Evolutionary conservation across 2,329 filamentous ascomycete genomes (phyloP), one percentile per base, ranked within the genome.

Genomic region (Beauveria sp.): DNA sequence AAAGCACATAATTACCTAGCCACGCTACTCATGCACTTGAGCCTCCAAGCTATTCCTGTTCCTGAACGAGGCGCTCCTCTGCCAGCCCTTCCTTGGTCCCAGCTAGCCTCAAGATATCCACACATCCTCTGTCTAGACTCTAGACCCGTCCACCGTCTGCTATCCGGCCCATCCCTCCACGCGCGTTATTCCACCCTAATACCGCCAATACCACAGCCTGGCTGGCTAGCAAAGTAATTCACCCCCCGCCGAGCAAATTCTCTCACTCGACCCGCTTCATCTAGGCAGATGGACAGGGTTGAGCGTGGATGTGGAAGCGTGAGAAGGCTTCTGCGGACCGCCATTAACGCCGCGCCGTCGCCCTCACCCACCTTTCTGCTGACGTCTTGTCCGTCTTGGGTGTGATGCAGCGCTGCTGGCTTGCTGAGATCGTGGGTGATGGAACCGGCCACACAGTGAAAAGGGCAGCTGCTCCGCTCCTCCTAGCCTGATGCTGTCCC

Each of bases 11-110:
- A 49, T 58, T 14, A 49, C 30, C 18, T 30, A 16, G 28, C 55
- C 3, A 20, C 45, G 55, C 55, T 58, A 58, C 55, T 49, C 55
- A 40, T 28, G 55, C 55, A 58, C 30, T n/a, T 24, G 43, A 58
- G 28, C n/a, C n/a, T 47, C 54, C 55, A 26, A 26, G 16, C 59
- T 61, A 57, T 50, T 61, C 59, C 59, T 61, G 59, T 61, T 61
- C 59, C 59, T 61, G 59, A 56, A 43, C 52, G 45, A 56, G 59
- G 30, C 52, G 51, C 40, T 34, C 12, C 49, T 38, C 40, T 16
- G 38, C 38, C 56, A 43, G 34, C 47, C 30, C 56, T 40, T 45
- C 22, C 10, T 59, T 51, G 56, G 47, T 24, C 38, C 46, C 38
- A 45, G 38, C n/a, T 53, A 38, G 34, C 34, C 40, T 34, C 49